Conservation (phyloP, 108 stramenopile species). For the Nitzschia palea region DNA sequence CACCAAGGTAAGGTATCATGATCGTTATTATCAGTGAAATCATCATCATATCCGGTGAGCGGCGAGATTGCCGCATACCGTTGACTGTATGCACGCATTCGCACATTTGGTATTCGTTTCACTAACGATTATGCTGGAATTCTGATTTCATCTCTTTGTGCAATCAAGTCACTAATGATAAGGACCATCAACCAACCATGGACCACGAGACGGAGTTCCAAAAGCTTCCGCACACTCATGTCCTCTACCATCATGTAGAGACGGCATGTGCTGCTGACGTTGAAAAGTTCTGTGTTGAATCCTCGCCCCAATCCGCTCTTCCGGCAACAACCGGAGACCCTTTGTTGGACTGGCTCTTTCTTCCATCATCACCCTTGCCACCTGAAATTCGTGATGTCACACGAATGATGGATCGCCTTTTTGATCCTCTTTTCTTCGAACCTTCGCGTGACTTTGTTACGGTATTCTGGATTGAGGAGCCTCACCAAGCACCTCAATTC, state of each 20-base stretch:
- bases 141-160: too few species aligned
- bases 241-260: constrained; percentile 27
- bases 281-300: constrained; percentile 15
- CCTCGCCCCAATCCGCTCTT: background rate
- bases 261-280: constrained; percentile 30
- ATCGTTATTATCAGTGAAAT: too few species aligned
- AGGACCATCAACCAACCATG: background rate
- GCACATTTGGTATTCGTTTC: too few species aligned
- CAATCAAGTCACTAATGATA: background rate
- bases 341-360: constrained; percentile 34
- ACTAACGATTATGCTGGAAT: too few species aligned
- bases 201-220: background rate
- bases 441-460: background rate
- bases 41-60: too few species aligned
- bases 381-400: constrained; percentile 9
- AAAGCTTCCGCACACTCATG: constrained; percentile 15
- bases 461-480: constrained; percentile 6
- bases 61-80: too few species aligned
- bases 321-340: constrained; percentile 22
- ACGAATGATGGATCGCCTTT: constrained; percentile 21
- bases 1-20: too few species aligned
- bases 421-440: constrained; percentile 18
- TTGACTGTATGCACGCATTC: too few species aligned
- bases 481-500: constrained; percentile 6
- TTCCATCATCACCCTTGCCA: background rate